Conservation (phyloP, 1,139 yeast genomes). For the Candida pseudoviswanathii region DNA sequence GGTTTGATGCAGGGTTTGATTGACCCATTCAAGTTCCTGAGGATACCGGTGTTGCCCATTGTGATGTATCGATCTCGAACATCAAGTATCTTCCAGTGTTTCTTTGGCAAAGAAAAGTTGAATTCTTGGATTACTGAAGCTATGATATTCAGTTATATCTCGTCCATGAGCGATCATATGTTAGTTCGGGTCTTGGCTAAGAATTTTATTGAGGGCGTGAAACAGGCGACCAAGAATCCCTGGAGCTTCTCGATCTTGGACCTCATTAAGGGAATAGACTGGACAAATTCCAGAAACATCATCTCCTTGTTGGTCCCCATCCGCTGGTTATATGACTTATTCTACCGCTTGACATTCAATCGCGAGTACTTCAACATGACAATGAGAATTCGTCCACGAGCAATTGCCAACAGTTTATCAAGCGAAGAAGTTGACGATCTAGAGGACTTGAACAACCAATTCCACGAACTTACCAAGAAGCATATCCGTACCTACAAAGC, state of each 20-base stretch:
- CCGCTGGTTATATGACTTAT: conserved; percentile 39
- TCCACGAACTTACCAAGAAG: conserved; percentile 7
- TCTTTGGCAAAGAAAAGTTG: conserved; percentile 24
- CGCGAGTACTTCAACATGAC: conserved; percentile 43
- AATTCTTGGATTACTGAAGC: conserved; percentile 35
- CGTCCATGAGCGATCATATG: conserved; percentile 43
- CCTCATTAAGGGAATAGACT: conserved; percentile 27
- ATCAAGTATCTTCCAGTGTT: conserved; percentile 35
- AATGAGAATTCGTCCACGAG: conserved; percentile 35
- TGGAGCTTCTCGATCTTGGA: conserved; percentile 13
- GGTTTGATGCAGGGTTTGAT: conserved; percentile 39
- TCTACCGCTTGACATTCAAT: conserved; percentile 46
- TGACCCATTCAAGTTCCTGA: conserved; percentile 43
- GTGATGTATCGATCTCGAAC: conserved; percentile 42
- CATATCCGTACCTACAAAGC: conserved; percentile 1
- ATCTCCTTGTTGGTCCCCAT: conserved; percentile 38
- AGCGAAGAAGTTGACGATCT: conserved; percentile 26
- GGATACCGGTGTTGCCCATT: conserved; percentile 44
- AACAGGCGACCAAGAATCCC: not conserved
- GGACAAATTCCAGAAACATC: conserved; percentile 35
- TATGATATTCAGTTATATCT: conserved; percentile 39
- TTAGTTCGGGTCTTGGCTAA: conserved; percentile 23
- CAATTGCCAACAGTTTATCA: conserved; percentile 36
- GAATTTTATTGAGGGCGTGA: conserved; percentile 12
- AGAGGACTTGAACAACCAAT: conserved; percentile 24